phyloP scores from a whole-genome alignment of 192 early-diverging fungal genomes.

The Entomortierella lignicola region DNA sequence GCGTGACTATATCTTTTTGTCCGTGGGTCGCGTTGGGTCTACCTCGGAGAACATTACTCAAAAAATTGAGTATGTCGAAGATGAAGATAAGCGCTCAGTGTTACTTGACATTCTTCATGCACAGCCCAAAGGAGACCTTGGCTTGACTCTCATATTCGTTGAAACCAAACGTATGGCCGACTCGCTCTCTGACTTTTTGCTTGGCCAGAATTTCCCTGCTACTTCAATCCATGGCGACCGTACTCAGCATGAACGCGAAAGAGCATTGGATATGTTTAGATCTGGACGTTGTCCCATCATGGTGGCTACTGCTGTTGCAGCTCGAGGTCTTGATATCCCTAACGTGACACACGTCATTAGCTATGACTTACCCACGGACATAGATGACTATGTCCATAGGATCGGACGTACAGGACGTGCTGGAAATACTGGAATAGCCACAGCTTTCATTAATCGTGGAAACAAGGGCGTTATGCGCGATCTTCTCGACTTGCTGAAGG shows the following conservation, averaged over 20 bases:
- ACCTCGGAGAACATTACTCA: slow-evolving; percentile 98
- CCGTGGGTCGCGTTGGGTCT: slow-evolving; percentile 92
- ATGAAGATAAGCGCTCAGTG: slow-evolving; percentile 92
- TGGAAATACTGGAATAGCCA: slow-evolving; percentile 91
- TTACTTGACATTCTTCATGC: slow-evolving; percentile 86
- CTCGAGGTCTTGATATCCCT: slow-evolving; percentile 91
- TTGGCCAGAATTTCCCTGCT: slow-evolving; percentile 80
- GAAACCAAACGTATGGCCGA: slow-evolving; percentile 97
- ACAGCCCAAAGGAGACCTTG: slow-evolving; percentile 57
- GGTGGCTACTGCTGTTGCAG: slow-evolving; percentile 97
- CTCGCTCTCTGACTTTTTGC: slow-evolving; percentile 83
- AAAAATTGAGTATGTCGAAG: slow-evolving; percentile 91
- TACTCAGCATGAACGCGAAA: slow-evolving; percentile 95
- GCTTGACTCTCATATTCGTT: slow-evolving; percentile 94
- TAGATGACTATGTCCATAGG: slow-evolving; percentile 98
- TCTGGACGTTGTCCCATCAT: slow-evolving; percentile 83
- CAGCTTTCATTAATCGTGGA: slow-evolving; percentile 92
- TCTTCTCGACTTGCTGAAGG: slow-evolving; percentile 88
- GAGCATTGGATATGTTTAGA: slow-evolving; percentile 88
- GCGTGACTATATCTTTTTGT: slow-evolving; percentile 82
- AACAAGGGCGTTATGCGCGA: slow-evolving; percentile 87
- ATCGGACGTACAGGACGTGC: slow-evolving; percentile 98
- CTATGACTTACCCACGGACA: slow-evolving; percentile 94
- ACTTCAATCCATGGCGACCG: slow-evolving; percentile 97
- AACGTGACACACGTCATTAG: slow-evolving; percentile 91